Conservation (phyloP, 2,329 filamentous ascomycete species). For the Nakataea oryzae region DNA sequence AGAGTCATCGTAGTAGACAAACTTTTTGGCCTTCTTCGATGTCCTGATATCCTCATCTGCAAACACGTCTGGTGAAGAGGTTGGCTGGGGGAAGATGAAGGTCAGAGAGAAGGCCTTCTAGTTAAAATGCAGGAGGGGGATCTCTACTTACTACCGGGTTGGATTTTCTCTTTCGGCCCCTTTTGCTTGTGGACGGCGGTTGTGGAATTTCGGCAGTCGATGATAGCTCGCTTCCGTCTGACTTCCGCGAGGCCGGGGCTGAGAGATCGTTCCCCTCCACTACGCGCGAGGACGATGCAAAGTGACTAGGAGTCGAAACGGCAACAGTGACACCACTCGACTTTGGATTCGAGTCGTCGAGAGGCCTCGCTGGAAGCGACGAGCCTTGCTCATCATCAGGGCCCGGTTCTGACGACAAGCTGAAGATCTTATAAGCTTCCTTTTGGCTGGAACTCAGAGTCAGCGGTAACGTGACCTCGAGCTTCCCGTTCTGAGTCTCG, state of each 20-base stretch:
- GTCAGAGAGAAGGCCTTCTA: neutral
- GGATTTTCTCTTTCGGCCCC: constrained; percentile 1
- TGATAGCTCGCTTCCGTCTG: neutral
- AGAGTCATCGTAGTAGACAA: constrained; percentile 1
- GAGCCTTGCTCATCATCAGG: neutral
- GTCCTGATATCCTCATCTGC: constrained; percentile 6
- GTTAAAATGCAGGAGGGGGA: neutral
- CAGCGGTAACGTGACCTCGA: constrained; percentile 19
- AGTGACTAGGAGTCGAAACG: constrained; percentile 23
- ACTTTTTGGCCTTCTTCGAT: constrained; percentile 5
- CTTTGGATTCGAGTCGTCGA: neutral
- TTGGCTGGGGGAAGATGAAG: neutral
- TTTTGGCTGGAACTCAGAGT: constrained; percentile 26
- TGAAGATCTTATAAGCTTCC: constrained; percentile 21
- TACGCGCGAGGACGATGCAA: constrained; percentile 10
- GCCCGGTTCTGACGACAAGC: constrained; percentile 8
- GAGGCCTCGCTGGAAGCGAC: constrained; percentile 5
- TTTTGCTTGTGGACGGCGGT: neutral
- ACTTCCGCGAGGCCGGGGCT: too few species aligned
- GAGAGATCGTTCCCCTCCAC: neutral
- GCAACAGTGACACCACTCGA: constrained; percentile 17
- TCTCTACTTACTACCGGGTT: neutral
- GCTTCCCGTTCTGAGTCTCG: constrained; percentile 7
- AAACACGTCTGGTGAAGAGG: constrained; percentile 18
- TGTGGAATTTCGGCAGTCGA: constrained; percentile 1